Evolutionary conservation across 1,284 basidiomycete species (phyloP), one percentile per base, ranked within the genome.

Genomic region (Heliocybe sulcata): DNA sequence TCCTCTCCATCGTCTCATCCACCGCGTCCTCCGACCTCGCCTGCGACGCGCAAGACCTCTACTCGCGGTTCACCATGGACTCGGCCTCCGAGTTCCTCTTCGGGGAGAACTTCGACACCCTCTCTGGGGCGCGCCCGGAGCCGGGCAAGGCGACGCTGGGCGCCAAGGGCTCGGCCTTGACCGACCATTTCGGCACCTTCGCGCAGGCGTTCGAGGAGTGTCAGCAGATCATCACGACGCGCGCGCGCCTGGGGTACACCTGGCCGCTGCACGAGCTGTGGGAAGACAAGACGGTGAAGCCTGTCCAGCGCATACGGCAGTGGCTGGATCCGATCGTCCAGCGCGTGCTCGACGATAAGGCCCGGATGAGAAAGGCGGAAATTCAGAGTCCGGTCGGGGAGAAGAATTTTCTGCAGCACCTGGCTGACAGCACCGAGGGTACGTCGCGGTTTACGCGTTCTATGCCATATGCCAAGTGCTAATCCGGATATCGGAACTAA

Each of bases 261-360:
- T 90, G 87, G 87, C 85, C 85, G 0, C 60, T 85, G 11, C 77
- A 81, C 42, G 87, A 90, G 64, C 59, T 87, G 2, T 77, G 80
- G 59, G 71, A 75, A 19, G 85, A 89, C 64, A 79, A 77, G 61
- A 81, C 79, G 25, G 62, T 69, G 50, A 71, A 72, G 12, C 75
- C 83, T 54, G 74, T 76, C 20, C 67, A 75, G 33, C 74, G 77
- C 3, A 83, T 88, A 57, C 72, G 74, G 55, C 66, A 69, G 25
- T 88, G 80, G 77, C 60, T 87, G 9, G 79, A 85, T 58, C 85
- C 85, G 1, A 71, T 88, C 6, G 81, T 89, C 1, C 61, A 73
- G 54, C 69, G 67, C 11, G 82, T 80, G 0, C 56, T 88, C 25
- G 68, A 73, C 16, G 70, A 77, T 33, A 81, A 80, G 60, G 64